phyloP scores from a whole-genome alignment of 163 green algal species.

The Coccomyxa subellipsoidea region DNA sequence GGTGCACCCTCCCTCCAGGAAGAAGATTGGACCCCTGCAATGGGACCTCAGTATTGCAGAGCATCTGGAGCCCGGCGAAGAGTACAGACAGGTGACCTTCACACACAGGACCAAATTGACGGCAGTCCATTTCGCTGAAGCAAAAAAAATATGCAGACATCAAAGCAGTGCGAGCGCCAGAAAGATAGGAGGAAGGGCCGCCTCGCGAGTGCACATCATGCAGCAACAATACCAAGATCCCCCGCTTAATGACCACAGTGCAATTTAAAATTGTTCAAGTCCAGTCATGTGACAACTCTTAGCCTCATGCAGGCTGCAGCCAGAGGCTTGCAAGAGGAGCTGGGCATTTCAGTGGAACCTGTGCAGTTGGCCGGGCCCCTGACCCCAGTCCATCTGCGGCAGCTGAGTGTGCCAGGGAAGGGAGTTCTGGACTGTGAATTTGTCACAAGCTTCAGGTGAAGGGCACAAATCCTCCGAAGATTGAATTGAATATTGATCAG shows the following conservation, averaged over 20 bases:
- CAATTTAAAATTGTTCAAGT: neutral
- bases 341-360: slow-evolving; percentile 41
- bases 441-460: slow-evolving; percentile 50
- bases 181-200: too few relatives aligned
- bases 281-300: neutral
- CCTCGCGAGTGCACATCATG: too few relatives aligned
- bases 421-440: slow-evolving; percentile 58
- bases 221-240: too few relatives aligned
- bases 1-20: slow-evolving; percentile 23
- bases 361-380: slow-evolving; percentile 40
- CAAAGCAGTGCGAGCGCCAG: too few relatives aligned
- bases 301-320: slow-evolving; percentile 34
- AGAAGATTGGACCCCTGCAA: slow-evolving; percentile 60
- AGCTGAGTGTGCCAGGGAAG: slow-evolving; percentile 30
- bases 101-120: neutral
- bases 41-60: slow-evolving; percentile 73
- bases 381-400: slow-evolving; percentile 41
- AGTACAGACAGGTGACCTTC: slow-evolving; percentile 28
- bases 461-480: too few relatives aligned
- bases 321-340: slow-evolving; percentile 66
- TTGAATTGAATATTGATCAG: too few relatives aligned
- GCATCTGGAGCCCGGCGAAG: slow-evolving; percentile 67
- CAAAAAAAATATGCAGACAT: too few relatives aligned
- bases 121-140: too few relatives aligned
- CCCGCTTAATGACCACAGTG: too few relatives aligned